Percentiles rank a stretch among this genome's conserved stretches.
phyloP scores from a whole-genome alignment of 2,329 filamentous ascomycete species.

The Penicillium verrucosum region DNA sequence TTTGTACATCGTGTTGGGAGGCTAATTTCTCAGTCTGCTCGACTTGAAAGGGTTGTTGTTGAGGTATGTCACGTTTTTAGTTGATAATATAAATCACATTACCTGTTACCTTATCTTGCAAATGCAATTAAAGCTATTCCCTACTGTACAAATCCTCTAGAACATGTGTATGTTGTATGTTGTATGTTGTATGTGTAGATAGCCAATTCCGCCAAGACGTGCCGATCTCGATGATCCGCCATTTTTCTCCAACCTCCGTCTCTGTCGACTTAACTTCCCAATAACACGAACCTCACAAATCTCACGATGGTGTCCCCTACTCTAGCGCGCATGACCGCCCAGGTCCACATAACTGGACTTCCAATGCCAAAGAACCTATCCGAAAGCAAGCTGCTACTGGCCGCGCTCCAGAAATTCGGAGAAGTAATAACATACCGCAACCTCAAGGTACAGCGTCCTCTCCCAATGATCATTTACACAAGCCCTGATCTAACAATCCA shows the following conservation, averaged over 20 bases:
- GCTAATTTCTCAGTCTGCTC: too few species aligned
- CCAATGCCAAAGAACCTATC: constrained; percentile 29
- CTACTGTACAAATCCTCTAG: too few species aligned
- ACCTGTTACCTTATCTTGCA: too few species aligned
- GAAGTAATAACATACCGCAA: constrained; percentile 41
- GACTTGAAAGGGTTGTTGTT: too few species aligned
- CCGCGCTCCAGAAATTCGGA: constrained; percentile 41
- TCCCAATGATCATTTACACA: neutral
- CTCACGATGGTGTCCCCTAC: constrained; percentile 13
- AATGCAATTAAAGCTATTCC: too few species aligned
- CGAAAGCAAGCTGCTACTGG: constrained; percentile 36
- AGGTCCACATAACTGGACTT: constrained; percentile 31
- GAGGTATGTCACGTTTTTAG: too few species aligned
- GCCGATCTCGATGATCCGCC: constrained; percentile 8
- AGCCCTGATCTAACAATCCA: neutral
- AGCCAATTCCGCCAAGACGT: constrained; percentile 11
- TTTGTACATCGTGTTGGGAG: too few species aligned
- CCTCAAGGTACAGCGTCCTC: constrained; percentile 27
- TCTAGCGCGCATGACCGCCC: constrained; percentile 15
- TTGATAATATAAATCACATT: too few species aligned
- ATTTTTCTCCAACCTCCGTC: constrained; percentile 10
- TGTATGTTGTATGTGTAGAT: neutral
- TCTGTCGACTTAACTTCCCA: neutral
- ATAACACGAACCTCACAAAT: neutral
- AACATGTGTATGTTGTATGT: too few species aligned